Evolutionary conservation across 352 stramenopile species (phyloP), one percentile per base, ranked within the genome.

Genomic region (Plasmopara halstedii): DNA sequence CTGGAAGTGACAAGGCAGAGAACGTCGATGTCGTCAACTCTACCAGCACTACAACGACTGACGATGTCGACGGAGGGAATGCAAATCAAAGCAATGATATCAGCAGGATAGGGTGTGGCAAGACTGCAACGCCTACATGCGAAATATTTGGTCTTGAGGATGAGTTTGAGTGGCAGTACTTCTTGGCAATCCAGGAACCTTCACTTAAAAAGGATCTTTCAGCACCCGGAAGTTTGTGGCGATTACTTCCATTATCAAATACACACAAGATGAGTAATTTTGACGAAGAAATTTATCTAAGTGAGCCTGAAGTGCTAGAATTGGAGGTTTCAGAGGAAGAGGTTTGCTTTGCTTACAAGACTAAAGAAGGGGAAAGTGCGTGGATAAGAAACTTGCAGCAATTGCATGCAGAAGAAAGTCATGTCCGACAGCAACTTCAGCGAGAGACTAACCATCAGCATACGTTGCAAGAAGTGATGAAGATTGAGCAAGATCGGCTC

Each of bases 271-370:
- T 46, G 8, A 62, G 70, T 5, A 65, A 85, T 46, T 86, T 83
- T 46, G 41, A 82, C 4, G 46, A 73, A n/a, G 60, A 79, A 38
- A 42, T 83, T 3, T 70, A 69, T 25, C 42, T 87, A 33, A 81
- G 60, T 4, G 62, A 84, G 5, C 57, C 83, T 14, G 64, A 87
- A 53, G 56, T 89, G 13, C 44, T 37, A 21, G 58, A 67, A n/a
- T 77, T 89, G 40, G 73, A 86, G 52, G 53, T 89, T 6, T 70
- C 63, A 4, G 74, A 86, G 41, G 61, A 74, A 17, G 73, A 87
- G 39, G 73, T 86, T 11, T 89, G 78, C 27, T 67, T 53, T 0
- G 67, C 57, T 18, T 56, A 43, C 36, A 25, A 40, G 39, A 45
- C 50, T n/a, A 42, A 9, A 0, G 33, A 59, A 15, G 38, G 38